Base-by-base conservation (phyloP, 2,329 filamentous ascomycete genomes). In the Exserohilum rostratum region DNA sequence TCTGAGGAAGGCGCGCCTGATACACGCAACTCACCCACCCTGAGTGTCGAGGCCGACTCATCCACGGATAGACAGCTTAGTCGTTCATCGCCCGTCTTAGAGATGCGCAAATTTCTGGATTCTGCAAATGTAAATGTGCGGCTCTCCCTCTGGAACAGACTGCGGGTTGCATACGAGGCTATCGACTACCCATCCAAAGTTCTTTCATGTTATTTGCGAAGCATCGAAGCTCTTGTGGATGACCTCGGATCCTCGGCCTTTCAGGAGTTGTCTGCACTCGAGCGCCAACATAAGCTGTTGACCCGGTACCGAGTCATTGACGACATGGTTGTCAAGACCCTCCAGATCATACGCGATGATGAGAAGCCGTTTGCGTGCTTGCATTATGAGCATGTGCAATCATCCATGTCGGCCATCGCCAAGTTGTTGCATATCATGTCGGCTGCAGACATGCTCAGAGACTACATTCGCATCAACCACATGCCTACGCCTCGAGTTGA, bases 151-250 rank as follows among this genome's bases (percentile, higher is more conserved):
- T 99, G 95, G 95, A 88, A 90, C 58, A 87, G 91, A 46, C 83
- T 99, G n/a, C 88, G 91, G 33, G 90, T 95, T 60, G 93, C 95
- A 0, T 99, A 99, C 68, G 83, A 87, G 47, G 85, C 84, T 6
- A 96, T 99, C 57, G 85, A 90, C 6, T 96, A 97, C 66, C 79
- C 85, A 0, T 92, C 93, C 0, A 97, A 96, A 73, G 87, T 95
- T 12, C 86, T 97, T 27, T 96, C 90, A 0, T 98, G 93, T 74
- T 85, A 90, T 56, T 80, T 99, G 27, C 88, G 90, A 63, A 91
- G 90, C 62, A 90, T 98, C 43, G 91, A 96, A 70, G 88, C 93
- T 66, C 85, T 98, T 17, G 81, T 95, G 3, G 80, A 79, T 17
- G 89, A 95, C 57, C 78, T 92, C 7, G 87, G 87, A 62, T 79